These are phyloP conservation scores for Phytophthora pseudosyringae DNA, from an alignment of 352 stramenopile genomes.

Conservation along the genomic window DNA sequence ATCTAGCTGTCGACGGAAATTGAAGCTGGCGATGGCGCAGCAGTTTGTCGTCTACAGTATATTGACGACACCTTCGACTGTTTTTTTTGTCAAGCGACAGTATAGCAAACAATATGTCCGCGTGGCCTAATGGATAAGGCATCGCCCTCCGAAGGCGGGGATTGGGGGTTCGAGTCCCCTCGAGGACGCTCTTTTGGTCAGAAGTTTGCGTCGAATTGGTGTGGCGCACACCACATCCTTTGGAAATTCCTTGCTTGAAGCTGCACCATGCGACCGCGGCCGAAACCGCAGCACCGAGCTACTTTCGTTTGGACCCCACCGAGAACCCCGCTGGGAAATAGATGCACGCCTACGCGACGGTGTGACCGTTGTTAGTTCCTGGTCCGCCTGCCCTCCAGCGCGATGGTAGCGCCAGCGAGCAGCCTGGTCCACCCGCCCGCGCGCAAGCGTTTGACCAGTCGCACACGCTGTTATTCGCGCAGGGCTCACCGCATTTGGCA, in stretches of 20 bases:
- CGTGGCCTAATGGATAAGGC: slow-evolving; percentile 77
- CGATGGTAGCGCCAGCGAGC: neutral
- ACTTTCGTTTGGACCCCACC: slow-evolving; percentile 1
- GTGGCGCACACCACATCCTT: slow-evolving; percentile 1
- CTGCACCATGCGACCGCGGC: neutral
- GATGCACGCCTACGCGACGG: slow-evolving; percentile 1
- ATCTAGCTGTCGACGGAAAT: too few species aligned
- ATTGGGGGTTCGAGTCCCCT: slow-evolving; percentile 77
- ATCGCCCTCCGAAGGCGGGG: slow-evolving; percentile 75
- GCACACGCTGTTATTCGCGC: slow-evolving; percentile 14
- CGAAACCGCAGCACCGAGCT: slow-evolving; percentile 3
- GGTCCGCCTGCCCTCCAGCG: neutral
- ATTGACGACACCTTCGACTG: neutral
- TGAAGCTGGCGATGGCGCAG: neutral
- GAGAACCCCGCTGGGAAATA: slow-evolving; percentile 1
- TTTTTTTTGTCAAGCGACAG: too few species aligned
- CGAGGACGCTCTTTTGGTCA: slow-evolving; percentile 47
- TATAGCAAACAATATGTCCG: too few species aligned
- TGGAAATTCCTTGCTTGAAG: neutral
- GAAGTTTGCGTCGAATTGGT: neutral
- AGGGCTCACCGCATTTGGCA: slow-evolving; percentile 2
- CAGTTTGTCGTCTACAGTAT: neutral
- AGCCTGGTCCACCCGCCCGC: neutral
- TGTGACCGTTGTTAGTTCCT: neutral
- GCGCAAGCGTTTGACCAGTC: neutral